Evolutionary conservation across 768 basidiomycete genomes (phyloP), one percentile per base, ranked within the genome.

Genomic region (Mrakia frigida): DNA sequence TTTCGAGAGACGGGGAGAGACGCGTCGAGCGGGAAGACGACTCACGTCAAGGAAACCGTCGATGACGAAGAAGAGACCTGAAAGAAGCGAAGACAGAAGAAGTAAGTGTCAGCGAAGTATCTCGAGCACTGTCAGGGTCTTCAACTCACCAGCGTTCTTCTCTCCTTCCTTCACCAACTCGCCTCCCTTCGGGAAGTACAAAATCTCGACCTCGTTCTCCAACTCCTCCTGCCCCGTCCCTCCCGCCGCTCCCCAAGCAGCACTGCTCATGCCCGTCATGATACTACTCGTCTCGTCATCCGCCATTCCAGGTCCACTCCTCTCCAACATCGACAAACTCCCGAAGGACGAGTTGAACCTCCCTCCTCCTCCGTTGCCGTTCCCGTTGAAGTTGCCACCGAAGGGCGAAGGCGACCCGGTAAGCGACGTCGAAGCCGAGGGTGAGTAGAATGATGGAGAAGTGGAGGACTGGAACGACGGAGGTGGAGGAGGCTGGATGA

Each of bases 141-240:
- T 16, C 28, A 14, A 52, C 73, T 46, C 75, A 89, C 94, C 94
- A 74, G 92, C 91, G 78, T 94, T 91, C 74, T 88, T 85, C 83
- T 99, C 95, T 59, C 94, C 96, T 10, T 94, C 92, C 80, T 89
- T 92, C 33, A 92, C 94, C 31, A 98, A 84, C 2, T 89, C 89
- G 6, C 90, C 90, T 1, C 95, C 97, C 70, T 92, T 90, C 59
- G 92, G 87, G 84, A 93, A 98, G 83, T 90, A 98, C 43, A 98
- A 82, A 71, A 99, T 96, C 83, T 99, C 97, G 1, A 98, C 92
- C 82, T 97, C 93, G 75, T 98, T 98, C 81, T 97, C 94, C 21
- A 99, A 85, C 28, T 94, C 95, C 79, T 87, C 90, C 85, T 93
- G 87, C 16, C 82, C 78, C 79, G 90, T 89, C 28, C 83, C 81